A percentile compares a stretch with the other conserved stretches of the same genome.
These are phyloP conservation scores for Cytospora chrysosperma DNA, from an alignment of 2,329 filamentous ascomycete species.

Conservation along the genomic window DNA sequence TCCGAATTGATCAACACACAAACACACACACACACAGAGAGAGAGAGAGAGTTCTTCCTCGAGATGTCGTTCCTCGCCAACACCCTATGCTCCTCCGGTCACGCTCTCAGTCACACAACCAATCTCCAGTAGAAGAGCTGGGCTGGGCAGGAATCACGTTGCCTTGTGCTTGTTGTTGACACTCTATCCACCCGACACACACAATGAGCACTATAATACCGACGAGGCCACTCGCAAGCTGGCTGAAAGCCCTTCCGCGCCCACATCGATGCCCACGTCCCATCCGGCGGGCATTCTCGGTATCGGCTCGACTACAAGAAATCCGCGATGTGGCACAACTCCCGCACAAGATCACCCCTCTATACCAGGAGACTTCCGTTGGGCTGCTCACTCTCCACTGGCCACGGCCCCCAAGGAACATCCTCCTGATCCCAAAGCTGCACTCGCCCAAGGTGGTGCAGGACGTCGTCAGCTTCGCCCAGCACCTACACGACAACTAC, in stretches of 20 bases:
- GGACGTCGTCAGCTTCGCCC: conserved; percentile 57
- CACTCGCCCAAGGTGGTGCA: conserved; percentile 52
- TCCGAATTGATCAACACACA: neutral
- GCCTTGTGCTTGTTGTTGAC: neutral
- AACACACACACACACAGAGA: neutral
- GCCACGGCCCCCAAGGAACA: conserved; percentile 54
- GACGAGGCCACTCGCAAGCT: conserved; percentile 13
- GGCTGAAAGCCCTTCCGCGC: neutral
- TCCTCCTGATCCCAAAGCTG: conserved; percentile 59
- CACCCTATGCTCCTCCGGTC: neutral
- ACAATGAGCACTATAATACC: conserved; percentile 14
- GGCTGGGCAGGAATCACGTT: neutral
- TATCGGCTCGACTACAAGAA: conserved; percentile 43
- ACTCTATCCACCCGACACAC: neutral
- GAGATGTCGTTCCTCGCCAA: conserved; percentile 20
- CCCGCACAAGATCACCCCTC: conserved; percentile 57
- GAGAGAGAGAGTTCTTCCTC: neutral
- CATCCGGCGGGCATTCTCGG: conserved; percentile 45
- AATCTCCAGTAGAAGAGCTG: conserved; percentile 7
- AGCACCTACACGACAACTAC: conserved; percentile 77
- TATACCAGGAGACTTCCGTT: conserved; percentile 57
- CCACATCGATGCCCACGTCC: neutral
- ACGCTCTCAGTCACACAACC: conserved; percentile 1
- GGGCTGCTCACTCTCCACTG: conserved; percentile 56
- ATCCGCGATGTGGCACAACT: conserved; percentile 52